Conservation (phyloP, 108 stramenopile species). For the Mayamaea pseudoterrestris region DNA sequence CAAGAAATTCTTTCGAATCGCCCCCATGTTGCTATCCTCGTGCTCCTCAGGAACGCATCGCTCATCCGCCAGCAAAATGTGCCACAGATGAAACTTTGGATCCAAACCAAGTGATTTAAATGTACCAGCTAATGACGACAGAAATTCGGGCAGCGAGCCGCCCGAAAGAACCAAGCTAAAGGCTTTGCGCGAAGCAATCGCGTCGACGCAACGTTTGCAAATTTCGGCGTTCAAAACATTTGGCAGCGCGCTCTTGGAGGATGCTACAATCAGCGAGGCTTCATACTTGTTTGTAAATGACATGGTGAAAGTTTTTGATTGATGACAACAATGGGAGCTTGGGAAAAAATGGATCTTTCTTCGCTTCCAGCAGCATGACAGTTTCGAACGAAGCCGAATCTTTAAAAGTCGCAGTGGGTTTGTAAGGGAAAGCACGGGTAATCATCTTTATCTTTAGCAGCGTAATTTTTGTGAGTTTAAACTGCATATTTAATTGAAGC, state of each 20-base stretch:
- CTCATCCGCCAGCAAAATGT: constrained; percentile 89
- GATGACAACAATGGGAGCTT: too few relatives aligned
- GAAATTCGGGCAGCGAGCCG: constrained; percentile 77
- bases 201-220: neutral
- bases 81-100: constrained; percentile 65
- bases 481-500: too few relatives aligned
- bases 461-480: too few relatives aligned
- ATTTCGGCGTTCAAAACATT: neutral
- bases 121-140: constrained; percentile 23
- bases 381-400: too few relatives aligned
- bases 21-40: constrained; percentile 72
- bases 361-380: too few relatives aligned
- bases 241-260: neutral
- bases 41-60: constrained; percentile 72
- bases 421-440: too few relatives aligned
- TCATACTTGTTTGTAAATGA: too few relatives aligned
- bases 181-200: constrained; percentile 15
- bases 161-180: constrained; percentile 87
- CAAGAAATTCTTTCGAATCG: constrained; percentile 35
- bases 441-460: too few relatives aligned
- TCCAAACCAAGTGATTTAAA: constrained; percentile 26
- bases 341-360: too few relatives aligned
- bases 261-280: neutral
- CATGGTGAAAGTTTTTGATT: too few relatives aligned
- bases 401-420: too few relatives aligned